Percentiles rank a stretch among this genome's conserved stretches.
Evolutionary conservation across 495 filamentous ascomycete species (phyloP).

Genomic region (Neurospora tetrasperma): DNA sequence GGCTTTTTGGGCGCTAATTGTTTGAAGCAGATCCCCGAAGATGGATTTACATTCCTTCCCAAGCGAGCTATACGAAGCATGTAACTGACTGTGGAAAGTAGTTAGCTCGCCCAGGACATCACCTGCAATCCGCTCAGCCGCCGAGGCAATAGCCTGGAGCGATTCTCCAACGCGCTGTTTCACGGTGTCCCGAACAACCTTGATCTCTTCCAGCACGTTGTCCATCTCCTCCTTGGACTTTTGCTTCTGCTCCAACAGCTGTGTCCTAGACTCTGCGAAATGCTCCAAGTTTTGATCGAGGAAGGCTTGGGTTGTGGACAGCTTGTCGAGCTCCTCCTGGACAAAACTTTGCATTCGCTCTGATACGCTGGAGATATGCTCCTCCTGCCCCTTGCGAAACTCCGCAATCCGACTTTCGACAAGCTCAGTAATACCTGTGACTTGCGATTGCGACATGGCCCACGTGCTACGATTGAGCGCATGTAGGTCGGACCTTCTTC

Average conservation of each 20-base stretch:
- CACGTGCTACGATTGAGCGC: conserved; percentile 65
- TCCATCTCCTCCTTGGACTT: conserved; percentile 82
- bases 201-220: conserved; percentile 81
- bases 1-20: conserved; percentile 63
- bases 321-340: conserved; percentile 54
- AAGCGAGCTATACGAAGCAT: conserved; percentile 75
- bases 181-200: conserved; percentile 72
- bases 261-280: conserved; percentile 54
- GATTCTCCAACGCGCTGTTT: conserved; percentile 79
- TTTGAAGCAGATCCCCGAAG: conserved; percentile 68
- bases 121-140: conserved; percentile 76
- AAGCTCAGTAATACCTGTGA: conserved; percentile 59
- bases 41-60: conserved; percentile 80
- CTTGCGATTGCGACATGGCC: conserved; percentile 62
- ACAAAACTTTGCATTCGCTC: conserved; percentile 64
- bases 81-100: conserved; percentile 72
- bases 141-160: conserved; percentile 69
- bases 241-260: conserved; percentile 57
- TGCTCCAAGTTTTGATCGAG: conserved; percentile 53
- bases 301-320: conserved; percentile 55
- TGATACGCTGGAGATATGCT: conserved; percentile 55
- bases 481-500: conserved; percentile 75
- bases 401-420: conserved; percentile 62
- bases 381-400: conserved; percentile 60
- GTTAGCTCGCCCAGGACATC: conserved; percentile 84